Conservation (phyloP, 192 early-diverging fungal genomes). For the Linnemannia exigua region DNA sequence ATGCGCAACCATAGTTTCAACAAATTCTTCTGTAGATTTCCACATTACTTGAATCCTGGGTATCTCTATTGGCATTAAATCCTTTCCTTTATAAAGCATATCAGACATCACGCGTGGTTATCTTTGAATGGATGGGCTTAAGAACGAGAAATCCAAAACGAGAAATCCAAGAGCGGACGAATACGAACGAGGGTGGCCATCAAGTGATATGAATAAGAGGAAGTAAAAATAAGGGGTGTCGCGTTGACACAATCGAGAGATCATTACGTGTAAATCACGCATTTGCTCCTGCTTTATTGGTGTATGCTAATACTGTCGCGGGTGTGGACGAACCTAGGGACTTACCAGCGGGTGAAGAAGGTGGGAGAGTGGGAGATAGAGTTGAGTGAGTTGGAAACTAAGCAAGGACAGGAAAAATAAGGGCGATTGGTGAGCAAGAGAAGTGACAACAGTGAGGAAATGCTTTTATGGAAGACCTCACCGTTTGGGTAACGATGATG, state of each 20-base stretch:
- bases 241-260: not conserved
- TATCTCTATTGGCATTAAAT: not conserved
- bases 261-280: not conserved
- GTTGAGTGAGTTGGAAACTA: not conserved
- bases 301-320: not conserved
- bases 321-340: not conserved
- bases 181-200: not conserved
- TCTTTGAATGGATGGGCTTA: too few relatives aligned
- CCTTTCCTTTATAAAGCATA: not conserved
- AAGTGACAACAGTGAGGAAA: not conserved
- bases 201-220: not conserved
- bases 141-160: too few relatives aligned
- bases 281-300: not conserved
- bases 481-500: not conserved
- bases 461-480: not conserved
- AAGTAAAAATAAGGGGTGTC: not conserved
- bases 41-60: not conserved
- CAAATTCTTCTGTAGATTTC: not conserved
- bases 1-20: not conserved
- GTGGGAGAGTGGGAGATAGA: not conserved
- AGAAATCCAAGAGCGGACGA: too few relatives aligned
- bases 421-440: not conserved
- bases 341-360: not conserved
- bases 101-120: not conserved
- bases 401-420: not conserved